Percentiles rank a stretch among this genome's conserved stretches.
These are phyloP conservation scores for Ceratobasidium sp. DNA, from an alignment of 1,284 basidiomycete species.

Conservation along the genomic window DNA sequence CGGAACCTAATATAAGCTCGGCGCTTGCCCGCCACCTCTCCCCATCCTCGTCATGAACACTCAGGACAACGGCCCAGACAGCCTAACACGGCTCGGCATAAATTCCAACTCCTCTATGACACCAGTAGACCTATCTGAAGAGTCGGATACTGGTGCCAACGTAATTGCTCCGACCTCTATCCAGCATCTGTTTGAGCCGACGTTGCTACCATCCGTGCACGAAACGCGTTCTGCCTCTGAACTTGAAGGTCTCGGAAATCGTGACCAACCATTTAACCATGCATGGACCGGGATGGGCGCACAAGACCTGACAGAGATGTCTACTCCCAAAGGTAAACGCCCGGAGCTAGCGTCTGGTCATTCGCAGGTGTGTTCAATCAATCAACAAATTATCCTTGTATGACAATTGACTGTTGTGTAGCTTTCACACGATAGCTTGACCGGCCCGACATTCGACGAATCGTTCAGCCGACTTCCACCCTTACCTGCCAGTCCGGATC, in stretches of 20 bases:
- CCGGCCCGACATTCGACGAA: background rate
- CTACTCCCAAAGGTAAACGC: background rate
- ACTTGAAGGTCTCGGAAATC: background rate
- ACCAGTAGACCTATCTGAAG: background rate
- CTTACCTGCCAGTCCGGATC: background rate
- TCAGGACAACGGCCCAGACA: background rate
- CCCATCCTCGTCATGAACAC: constrained; percentile 15
- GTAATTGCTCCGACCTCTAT: background rate
- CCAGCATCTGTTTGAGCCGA: background rate
- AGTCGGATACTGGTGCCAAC: background rate
- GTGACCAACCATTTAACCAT: background rate
- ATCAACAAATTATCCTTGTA: background rate
- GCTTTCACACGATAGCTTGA: background rate
- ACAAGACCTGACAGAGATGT: background rate
- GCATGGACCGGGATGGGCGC: background rate
- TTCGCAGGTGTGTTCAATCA: background rate
- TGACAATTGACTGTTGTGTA: background rate
- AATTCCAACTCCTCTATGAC: background rate
- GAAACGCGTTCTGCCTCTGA: background rate
- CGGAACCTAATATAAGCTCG: background rate
- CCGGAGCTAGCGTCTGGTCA: background rate
- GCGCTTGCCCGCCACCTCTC: constrained; percentile 9
- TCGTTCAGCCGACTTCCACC: background rate
- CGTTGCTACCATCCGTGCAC: background rate
- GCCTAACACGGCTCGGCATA: background rate